Evolutionary conservation across 23 red algal genomes (phyloP), one percentile per base, ranked within the genome.

Genomic region (Gracilaria caudata): DNA sequence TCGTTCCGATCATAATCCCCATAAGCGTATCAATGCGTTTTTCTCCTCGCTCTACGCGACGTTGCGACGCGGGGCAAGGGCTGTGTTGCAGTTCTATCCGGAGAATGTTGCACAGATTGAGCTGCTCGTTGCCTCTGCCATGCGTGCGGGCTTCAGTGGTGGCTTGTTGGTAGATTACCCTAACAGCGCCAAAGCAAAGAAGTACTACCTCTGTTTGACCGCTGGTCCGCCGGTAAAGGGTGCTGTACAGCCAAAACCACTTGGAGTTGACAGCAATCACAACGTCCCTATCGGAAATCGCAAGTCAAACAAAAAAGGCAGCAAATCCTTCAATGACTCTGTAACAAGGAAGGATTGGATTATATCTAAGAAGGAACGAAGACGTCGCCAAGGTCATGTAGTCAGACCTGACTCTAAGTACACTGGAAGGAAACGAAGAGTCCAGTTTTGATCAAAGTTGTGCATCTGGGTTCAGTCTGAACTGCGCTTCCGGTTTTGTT

Each of bases 111-210:
- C 58, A 13, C 96, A 98, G 72, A 70, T 95, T 20, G 93, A 92
- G 24, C 39, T 98, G 36, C 81, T 98, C 25, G 46, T 88, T 19
- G 72, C 36, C 0, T 70, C 88, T 13, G 96, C 96, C 12, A 85
- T 78, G 41, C 54, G 60, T 28, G 96, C 96, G 17, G 96, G 96
- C 19, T 98, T 98, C 70, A 82, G 81, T 35, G 96, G 96, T 9
- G 96, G 96, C 4, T 51, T 98, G 33, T 47, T 98, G 40, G 96
- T 98, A 23, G 96, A 98, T 60, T 98, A 89, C 74, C 96, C 96
- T 60, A 83, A 98, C 63, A 94, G 89, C 51, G 78, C 96, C 0
- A 90, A 91, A 33, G 96, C 96, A 0, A 98, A 93, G 72, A 98
- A 98, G 81, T 95, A 87, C 76, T 98, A 75, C 70, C 76, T 98